Conservation (phyloP, 2,329 filamentous ascomycete genomes). For the Neopestalotiopsis sp. region DNA sequence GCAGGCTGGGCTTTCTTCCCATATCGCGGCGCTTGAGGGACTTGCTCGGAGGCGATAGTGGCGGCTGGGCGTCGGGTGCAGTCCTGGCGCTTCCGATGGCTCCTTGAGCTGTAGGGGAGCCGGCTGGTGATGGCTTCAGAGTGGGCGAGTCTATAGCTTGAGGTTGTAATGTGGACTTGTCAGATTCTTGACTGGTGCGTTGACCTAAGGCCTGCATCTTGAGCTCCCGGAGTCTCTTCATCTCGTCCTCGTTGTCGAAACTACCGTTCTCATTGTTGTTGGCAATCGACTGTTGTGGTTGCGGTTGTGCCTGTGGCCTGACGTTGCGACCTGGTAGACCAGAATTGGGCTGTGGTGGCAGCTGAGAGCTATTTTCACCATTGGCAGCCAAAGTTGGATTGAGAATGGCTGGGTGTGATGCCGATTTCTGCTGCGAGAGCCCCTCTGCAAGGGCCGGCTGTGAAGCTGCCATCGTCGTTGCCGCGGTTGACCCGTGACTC, state of each 20-base stretch:
- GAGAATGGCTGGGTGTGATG: background rate
- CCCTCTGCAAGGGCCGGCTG: background rate
- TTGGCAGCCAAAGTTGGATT: background rate
- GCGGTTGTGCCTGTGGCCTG: slow-evolving; percentile 5
- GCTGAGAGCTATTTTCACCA: slow-evolving; percentile 2
- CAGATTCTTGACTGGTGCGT: background rate
- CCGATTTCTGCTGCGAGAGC: background rate
- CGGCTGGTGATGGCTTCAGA: background rate
- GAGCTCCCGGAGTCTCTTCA: slow-evolving; percentile 13
- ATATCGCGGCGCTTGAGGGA: slow-evolving; percentile 2
- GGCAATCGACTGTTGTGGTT: background rate
- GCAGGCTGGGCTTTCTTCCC: background rate
- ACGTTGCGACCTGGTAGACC: slow-evolving; percentile 19
- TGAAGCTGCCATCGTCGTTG: slow-evolving; percentile 28
- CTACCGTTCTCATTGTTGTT: background rate
- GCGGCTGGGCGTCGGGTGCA: slow-evolving; percentile 8
- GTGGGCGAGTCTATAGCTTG: slow-evolving; percentile 6
- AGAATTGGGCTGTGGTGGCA: slow-evolving; percentile 4
- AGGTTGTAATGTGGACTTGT: background rate
- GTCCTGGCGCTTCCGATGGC: background rate
- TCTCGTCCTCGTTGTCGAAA: slow-evolving; percentile 11
- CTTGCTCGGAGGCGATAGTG: slow-evolving; percentile 9
- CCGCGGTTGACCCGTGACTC: slow-evolving; percentile 57
- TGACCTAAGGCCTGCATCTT: slow-evolving; percentile 4
- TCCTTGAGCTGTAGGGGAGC: background rate